Evolutionary conservation across 371 early-diverging fungal genomes (phyloP).

Genomic region (Gilbertella persicaria): DNA sequence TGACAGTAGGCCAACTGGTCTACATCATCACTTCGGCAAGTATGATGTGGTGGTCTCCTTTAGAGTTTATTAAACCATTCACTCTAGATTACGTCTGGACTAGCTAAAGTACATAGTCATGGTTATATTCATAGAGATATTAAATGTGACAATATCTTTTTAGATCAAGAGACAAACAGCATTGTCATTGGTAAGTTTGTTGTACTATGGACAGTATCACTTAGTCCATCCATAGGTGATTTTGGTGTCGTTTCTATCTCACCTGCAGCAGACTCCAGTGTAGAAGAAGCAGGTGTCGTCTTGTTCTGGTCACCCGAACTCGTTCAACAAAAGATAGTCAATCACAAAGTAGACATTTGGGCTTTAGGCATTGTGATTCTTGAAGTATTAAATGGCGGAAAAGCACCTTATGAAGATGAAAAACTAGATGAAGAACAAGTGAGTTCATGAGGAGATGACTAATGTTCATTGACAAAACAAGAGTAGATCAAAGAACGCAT

Average conservation of each 20-base stretch:
- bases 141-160: conserved; percentile 54
- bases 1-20: conserved; percentile 49
- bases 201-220: background rate
- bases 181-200: conserved; percentile 47
- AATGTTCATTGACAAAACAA: background rate
- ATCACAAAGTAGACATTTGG: conserved; percentile 52
- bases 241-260: conserved; percentile 55
- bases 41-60: background rate
- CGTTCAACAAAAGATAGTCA: conserved; percentile 45
- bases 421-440: conserved; percentile 49
- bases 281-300: conserved; percentile 56
- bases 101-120: conserved; percentile 47
- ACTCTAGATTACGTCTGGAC: conserved; percentile 44
- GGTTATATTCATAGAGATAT: conserved; percentile 57
- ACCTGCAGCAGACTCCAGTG: conserved; percentile 48
- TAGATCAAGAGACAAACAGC: conserved; percentile 36
- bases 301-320: conserved; percentile 58
- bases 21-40: conserved; percentile 46
- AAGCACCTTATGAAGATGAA: conserved; percentile 56
- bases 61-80: conserved; percentile 5
- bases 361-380: conserved; percentile 53
- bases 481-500: conserved; percentile 52
- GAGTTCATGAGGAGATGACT: too few species aligned
- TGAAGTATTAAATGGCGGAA: conserved; percentile 49
- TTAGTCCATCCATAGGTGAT: conserved; percentile 33